phyloP scores from a whole-genome alignment of 768 basidiomycete species.

The Serendipita vermifera region DNA sequence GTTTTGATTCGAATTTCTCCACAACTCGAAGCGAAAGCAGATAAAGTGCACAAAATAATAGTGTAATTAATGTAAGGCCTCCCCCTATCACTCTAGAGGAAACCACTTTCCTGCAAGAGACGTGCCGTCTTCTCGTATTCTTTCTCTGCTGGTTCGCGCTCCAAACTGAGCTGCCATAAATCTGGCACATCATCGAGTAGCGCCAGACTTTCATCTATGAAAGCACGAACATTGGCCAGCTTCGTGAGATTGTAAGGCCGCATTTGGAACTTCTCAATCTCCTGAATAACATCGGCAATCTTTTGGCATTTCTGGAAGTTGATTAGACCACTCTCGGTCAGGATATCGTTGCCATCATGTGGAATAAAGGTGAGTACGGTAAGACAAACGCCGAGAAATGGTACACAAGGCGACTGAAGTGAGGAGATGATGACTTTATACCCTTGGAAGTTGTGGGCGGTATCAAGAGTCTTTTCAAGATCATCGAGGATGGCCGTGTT shows the following conservation, averaged over 20 bases:
- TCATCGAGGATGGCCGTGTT: slow-evolving; percentile 57
- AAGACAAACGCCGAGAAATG: slow-evolving; percentile 69
- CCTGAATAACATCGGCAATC: slow-evolving; percentile 86
- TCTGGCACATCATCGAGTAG: slow-evolving; percentile 37
- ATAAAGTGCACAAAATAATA: no score
- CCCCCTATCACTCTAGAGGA: no score
- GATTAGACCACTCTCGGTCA: slow-evolving; percentile 71
- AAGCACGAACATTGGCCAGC: slow-evolving; percentile 52
- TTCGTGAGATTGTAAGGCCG: slow-evolving; percentile 73
- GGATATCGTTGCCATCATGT: slow-evolving; percentile 81
- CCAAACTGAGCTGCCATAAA: slow-evolving; percentile 78
- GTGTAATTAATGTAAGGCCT: no score
- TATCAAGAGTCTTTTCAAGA: slow-evolving; percentile 83
- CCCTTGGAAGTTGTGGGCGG: slow-evolving; percentile 86
- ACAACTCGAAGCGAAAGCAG: no score
- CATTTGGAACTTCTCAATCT: slow-evolving; percentile 92
- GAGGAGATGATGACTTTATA: slow-evolving; percentile 74
- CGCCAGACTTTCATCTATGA: slow-evolving; percentile 69
- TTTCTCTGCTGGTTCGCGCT: slow-evolving; percentile 82
- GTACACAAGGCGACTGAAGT: slow-evolving; percentile 86
- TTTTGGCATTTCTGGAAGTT: slow-evolving; percentile 95
- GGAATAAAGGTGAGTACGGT: slow-evolving; percentile 96
- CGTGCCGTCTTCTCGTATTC: slow-evolving; percentile 96
- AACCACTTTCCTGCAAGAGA: slow-evolving; percentile 75
- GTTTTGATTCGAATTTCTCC: no score